Evolutionary conservation across 163 green algal genomes (phyloP).

Genomic region (Coccomyxa subellipsoidea): DNA sequence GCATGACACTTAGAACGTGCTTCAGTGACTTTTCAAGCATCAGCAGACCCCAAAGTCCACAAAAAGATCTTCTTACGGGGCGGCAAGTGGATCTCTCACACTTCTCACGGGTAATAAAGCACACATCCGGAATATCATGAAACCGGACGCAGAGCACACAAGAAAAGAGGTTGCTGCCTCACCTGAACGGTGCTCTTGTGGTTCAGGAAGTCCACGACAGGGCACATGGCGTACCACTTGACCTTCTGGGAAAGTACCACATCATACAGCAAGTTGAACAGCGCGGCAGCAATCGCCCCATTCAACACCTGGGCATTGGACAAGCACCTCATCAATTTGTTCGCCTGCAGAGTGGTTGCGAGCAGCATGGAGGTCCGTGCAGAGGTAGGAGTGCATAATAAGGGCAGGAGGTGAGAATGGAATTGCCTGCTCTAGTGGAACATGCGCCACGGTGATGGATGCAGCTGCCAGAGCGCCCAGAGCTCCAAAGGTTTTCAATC

Average conservation of each 20-base stretch:
- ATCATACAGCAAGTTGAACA: constrained; percentile 38
- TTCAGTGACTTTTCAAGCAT: too few species aligned
- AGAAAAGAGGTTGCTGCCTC: neutral
- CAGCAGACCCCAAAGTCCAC: too few species aligned
- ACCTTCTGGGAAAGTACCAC: constrained; percentile 22
- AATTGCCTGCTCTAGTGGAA: constrained; percentile 3
- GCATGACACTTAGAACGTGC: too few species aligned
- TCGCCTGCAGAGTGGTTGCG: too few species aligned
- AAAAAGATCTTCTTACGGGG: too few species aligned
- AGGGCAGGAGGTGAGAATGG: too few species aligned
- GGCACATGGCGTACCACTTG: constrained; percentile 27
- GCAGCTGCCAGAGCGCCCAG: neutral
- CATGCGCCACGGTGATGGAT: neutral
- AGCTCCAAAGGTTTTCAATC: neutral
- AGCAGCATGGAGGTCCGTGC: too few species aligned
- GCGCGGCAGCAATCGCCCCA: constrained; percentile 23
- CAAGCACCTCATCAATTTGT: neutral
- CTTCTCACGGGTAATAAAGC: too few species aligned
- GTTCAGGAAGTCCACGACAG: constrained; percentile 32
- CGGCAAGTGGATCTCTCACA: too few species aligned
- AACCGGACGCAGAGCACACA: too few species aligned
- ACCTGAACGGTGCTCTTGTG: constrained; percentile 27
- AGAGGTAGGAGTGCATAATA: too few species aligned
- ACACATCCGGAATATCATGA: too few species aligned
- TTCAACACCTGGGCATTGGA: constrained; percentile 15